Base-by-base conservation (phyloP, 2,329 filamentous ascomycete genomes). In the Aspergillus pseudoglaucus region DNA sequence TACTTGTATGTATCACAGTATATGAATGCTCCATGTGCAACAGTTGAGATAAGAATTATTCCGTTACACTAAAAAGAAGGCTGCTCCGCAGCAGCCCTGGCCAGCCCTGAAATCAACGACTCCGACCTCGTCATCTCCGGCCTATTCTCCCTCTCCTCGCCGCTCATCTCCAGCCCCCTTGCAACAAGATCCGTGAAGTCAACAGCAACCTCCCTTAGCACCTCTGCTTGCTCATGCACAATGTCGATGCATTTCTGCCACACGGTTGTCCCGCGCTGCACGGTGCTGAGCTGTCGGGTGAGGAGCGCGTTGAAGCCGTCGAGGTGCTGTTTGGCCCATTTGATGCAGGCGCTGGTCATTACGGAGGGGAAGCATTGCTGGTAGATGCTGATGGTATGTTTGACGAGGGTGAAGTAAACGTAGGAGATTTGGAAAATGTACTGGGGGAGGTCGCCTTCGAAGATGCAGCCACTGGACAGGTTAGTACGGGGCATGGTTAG, bases 351-450 rank as follows among this genome's bases (percentile, higher is more conserved):
- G 60, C 89, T 95, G 79, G 93, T 94, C 75, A 93, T 88, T 12
- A 83, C 77, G 22, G 88, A 79, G 9, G 90, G 85, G 64, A 97
- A 97, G 65, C 89, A 95, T 46, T 72, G 69, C 74, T 95, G 89
- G 69, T 93, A 96, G 61, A 88, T 90, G 61, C 81, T 80, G 51
- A 97, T 87, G 0, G 93, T 97, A 69, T 97, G 96, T 58, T 88
- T 84, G 64, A 98, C 91, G 55, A 95, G 80, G 46, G 84, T 90
- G 70, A 98, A 98, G 69, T 95, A 96, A 48, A 95, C 90, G 68
- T 90, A 96, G 2, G 91, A 93, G 42, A 97, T 77, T 64, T 95
- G 88, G 78, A 90, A 95, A 58, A 97, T 93, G 69, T 97, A 97
- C 10, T 90, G 79, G 51, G 88, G 88, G 7, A 98, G 79, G 60